Conservation (phyloP, 106 monocot genomes). For the Dioscorea zingiberensis region DNA sequence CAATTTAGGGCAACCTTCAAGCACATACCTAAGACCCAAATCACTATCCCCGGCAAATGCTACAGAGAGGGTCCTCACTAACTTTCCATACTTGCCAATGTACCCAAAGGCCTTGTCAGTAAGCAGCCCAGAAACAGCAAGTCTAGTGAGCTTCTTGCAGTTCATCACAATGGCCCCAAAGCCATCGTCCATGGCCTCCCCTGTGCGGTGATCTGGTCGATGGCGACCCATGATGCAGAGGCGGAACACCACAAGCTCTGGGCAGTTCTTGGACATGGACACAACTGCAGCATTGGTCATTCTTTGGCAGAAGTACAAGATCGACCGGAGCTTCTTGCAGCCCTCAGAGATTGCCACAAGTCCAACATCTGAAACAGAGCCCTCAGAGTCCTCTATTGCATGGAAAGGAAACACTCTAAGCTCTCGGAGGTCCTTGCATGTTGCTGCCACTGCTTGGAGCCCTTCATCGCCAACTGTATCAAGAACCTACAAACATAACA, state of each 20-base stretch:
- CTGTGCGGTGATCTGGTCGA: conserved; percentile 53
- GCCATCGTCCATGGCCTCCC: conserved; percentile 79
- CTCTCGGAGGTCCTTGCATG: conserved; percentile 60
- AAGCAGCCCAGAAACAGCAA: conserved; percentile 74
- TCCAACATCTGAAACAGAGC: conserved; percentile 59
- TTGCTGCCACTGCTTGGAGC: conserved; percentile 48
- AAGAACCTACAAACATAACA: conserved; percentile 30
- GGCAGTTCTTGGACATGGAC: conserved; percentile 75
- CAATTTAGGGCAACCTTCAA: conserved; percentile 69
- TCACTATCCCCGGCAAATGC: conserved; percentile 80
- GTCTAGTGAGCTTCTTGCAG: conserved; percentile 78
- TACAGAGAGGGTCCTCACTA: conserved; percentile 77
- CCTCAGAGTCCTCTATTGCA: conserved; percentile 44
- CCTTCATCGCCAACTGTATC: conserved; percentile 65
- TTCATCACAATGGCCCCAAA: conserved; percentile 86
- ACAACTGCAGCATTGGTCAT: conserved; percentile 83
- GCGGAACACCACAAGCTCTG: conserved; percentile 64
- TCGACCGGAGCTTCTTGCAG: conserved; percentile 66
- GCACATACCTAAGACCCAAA: conserved; percentile 48
- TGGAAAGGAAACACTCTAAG: conserved; percentile 58
- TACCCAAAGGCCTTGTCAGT: conserved; percentile 76
- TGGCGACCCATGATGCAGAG: conserved; percentile 85
- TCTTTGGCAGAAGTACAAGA: conserved; percentile 77
- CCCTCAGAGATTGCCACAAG: conserved; percentile 72
- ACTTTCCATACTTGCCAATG: conserved; percentile 74